Base-by-base conservation (phyloP, 495 filamentous ascomycete species). In the Friedmanniomyces endolithicus region DNA sequence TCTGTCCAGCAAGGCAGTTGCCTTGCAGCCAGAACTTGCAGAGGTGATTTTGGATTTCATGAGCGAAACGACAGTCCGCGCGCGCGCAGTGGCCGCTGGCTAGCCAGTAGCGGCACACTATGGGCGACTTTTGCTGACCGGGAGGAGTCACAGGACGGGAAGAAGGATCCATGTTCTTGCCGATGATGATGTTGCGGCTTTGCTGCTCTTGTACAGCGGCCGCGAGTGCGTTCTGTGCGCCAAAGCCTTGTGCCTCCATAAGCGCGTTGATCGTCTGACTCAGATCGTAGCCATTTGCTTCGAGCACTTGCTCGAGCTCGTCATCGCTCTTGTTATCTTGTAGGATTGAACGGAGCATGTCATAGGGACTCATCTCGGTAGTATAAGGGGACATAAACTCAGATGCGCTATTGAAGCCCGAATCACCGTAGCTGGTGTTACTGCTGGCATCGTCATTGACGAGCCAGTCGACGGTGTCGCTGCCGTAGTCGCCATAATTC, bases 11-110 rank as follows among this genome's bases (percentile, higher is more conserved):
- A 41, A 99, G 78, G 66, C 94, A 99, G 62, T 90, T 95, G 11
- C 94, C 94, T 75, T 86, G 89, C 37, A 97, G 77, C 89, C 90
- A 99, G 63, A 96, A 96, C 85, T 97, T 99, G 90, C 94, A 99
- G 54, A 99, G 80, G 58, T 95, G 92, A 60, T 83, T 90, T 59
- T 87, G 94, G 31, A 94, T 72, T 64, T 99, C 94, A 70, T 99
- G 94, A 58, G 89, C 95, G 70, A 96, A 99, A 47, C 90, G 82
- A 62, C 94, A 99, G 64, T 99, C 94, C 48, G 90, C 90, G 29
- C 94, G 80, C 29, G 95, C 80, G 64, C 94, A 99, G 65, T 87
- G 82, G 6, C 94, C 94, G 17, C 83, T 90, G 14, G 90, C 88
- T 17, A 99, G 75, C 72, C 84, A 97, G 66, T 95, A 99, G 67